phyloP scores from a whole-genome alignment of 306 rosid genomes.

The Pyrus bretschneideri region DNA sequence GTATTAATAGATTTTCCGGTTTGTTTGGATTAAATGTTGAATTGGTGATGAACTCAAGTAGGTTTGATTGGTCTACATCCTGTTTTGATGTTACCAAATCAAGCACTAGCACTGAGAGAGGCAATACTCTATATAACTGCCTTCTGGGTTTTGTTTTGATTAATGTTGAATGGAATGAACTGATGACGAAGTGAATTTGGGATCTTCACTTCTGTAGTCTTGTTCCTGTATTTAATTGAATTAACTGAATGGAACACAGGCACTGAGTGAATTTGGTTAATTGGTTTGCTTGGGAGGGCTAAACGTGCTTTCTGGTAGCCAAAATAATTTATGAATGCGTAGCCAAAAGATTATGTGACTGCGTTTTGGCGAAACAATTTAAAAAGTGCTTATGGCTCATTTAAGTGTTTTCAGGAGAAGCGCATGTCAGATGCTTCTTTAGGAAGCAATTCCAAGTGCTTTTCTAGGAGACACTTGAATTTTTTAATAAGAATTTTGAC shows the following conservation, averaged over 20 bases:
- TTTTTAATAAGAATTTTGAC: no score
- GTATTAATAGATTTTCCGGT: neutral
- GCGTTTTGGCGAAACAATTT: no score
- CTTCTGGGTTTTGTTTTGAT: neutral
- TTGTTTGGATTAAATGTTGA: neutral
- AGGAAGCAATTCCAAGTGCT: no score
- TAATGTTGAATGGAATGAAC: neutral
- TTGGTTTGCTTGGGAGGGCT: no score
- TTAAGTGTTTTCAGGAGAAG: neutral
- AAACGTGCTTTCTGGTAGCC: no score
- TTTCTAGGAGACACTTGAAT: no score
- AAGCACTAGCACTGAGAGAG: no score
- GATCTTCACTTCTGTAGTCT: neutral
- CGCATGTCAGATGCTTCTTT: neutral
- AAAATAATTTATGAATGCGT: no score
- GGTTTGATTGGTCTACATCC: neutral
- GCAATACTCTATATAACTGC: neutral
- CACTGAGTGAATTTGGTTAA: neutral
- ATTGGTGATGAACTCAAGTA: neutral
- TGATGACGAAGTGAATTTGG: neutral
- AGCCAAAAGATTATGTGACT: no score
- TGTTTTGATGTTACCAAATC: no score
- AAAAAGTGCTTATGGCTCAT: no score
- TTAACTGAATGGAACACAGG: neutral
- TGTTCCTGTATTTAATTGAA: neutral